Evolutionary conservation across 371 early-diverging fungal genomes (phyloP).

Genomic region (Mucor mucedo): DNA sequence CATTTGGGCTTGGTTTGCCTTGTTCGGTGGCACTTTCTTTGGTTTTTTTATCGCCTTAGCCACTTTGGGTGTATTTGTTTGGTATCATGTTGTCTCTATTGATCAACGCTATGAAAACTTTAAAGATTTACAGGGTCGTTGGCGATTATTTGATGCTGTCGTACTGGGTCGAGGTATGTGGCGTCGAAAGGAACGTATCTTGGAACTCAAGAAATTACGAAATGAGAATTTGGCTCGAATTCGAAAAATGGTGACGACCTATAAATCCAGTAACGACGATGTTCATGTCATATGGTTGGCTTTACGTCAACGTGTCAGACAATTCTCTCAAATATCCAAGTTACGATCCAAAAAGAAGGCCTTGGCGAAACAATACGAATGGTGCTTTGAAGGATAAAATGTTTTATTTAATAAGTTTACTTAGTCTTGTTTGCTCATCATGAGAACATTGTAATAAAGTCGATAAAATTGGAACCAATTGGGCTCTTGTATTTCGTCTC

Average conservation of each 20-base stretch:
- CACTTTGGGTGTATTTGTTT: slow-evolving; percentile 45
- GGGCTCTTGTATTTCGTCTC: slow-evolving; percentile 64
- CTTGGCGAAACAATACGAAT: slow-evolving; percentile 50
- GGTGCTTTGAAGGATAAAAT: slow-evolving; percentile 28
- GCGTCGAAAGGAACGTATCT: slow-evolving; percentile 47
- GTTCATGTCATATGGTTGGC: slow-evolving; percentile 43
- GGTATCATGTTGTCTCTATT: slow-evolving; percentile 56
- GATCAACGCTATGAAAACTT: slow-evolving; percentile 55
- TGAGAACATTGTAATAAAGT: slow-evolving; percentile 38
- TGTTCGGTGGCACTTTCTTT: slow-evolving; percentile 49
- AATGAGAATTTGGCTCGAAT: slow-evolving; percentile 37
- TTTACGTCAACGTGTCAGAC: slow-evolving; percentile 37
- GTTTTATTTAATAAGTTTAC: slow-evolving; percentile 4
- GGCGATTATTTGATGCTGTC: slow-evolving; percentile 59
- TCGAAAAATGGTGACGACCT: slow-evolving; percentile 36
- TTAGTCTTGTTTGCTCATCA: slow-evolving; percentile 36
- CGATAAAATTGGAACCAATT: slow-evolving; percentile 41
- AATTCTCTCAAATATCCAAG: slow-evolving; percentile 39
- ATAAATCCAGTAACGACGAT: slow-evolving; percentile 41
- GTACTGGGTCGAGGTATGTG: slow-evolving; percentile 55
- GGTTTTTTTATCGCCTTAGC: slow-evolving; percentile 49
- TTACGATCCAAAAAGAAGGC: slow-evolving; percentile 36
- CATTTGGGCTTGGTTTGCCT: slow-evolving; percentile 47
- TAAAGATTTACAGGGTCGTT: slow-evolving; percentile 52
- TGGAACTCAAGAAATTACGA: slow-evolving; percentile 43